Evolutionary conservation across 2,329 filamentous ascomycete species (phyloP).

Genomic region (Drechslerella coelobrocha): DNA sequence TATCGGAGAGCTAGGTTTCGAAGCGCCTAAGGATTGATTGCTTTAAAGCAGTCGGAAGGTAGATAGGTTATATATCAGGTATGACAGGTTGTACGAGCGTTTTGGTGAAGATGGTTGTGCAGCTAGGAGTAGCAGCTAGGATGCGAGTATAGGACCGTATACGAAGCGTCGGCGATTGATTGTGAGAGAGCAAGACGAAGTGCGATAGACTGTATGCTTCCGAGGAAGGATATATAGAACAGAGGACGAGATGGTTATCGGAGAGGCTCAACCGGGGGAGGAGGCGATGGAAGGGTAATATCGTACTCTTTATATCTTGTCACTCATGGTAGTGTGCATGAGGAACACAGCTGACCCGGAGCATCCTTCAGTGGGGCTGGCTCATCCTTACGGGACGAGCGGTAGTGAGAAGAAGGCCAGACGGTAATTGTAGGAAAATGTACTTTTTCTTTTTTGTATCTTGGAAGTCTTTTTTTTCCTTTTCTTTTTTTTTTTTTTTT

Average conservation of each 20-base stretch:
- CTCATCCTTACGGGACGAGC: conserved; percentile 44
- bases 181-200: conserved; percentile 10
- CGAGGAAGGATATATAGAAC: conserved; percentile 15
- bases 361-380: conserved; percentile 50
- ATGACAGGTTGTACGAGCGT: conserved; percentile 42
- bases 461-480: not conserved
- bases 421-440: not conserved
- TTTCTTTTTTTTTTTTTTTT: not conserved
- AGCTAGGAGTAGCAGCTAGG: conserved; percentile 5
- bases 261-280: conserved; percentile 42
- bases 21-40: conserved; percentile 51
- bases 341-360: conserved; percentile 47
- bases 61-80: conserved; percentile 15
- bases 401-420: conserved; percentile 9
- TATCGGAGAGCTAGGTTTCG: conserved; percentile 11
- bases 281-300: conserved; percentile 24
- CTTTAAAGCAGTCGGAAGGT: conserved; percentile 23
- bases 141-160: not conserved
- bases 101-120: conserved; percentile 20
- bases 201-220: conserved; percentile 2
- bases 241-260: conserved; percentile 41
- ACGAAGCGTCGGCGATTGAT: conserved; percentile 31
- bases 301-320: conserved; percentile 45
- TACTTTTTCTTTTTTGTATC: not conserved
- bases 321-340: conserved; percentile 40